Base-by-base conservation (phyloP, 768 basidiomycete species). In the Amanita inopinata region DNA sequence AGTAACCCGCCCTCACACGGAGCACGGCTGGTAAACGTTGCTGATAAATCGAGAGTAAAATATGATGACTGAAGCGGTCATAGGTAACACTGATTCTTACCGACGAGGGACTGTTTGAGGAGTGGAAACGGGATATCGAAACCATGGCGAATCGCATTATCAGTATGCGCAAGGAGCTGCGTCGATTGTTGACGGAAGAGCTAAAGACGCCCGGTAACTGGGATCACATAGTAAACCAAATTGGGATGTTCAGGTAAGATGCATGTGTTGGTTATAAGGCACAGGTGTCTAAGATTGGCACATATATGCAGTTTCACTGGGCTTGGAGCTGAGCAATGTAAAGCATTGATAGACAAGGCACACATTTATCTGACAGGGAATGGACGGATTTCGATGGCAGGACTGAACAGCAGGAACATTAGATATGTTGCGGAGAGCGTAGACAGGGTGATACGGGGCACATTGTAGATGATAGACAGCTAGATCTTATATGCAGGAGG, bases 101-200 rank as follows among this genome's bases (percentile, higher is more conserved):
- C 53, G 69, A 85, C 49, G 52, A 65, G 9, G 69, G 52, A 39
- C 66, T 97, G 55, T 88, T 92, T 55, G 77, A 75, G 51, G 81
- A 90, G 52, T 99, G 96, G 96, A 86, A 83, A 57, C 60, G 59
- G 45, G 93, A 98, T 60, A 88, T 99, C 59, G 67, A 71, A 64
- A 85, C 80, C 54, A 99, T 99, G 96, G 83, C 91, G 3, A 76
- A 77, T 37, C 78, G 92, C 40, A 98, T 99, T 59, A 94, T 93
- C 54, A 68, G 71, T 38, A 97, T 97, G 93, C 78, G 96, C 31
- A 65, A 76, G 48, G 74, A 85, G 64, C 70, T 99, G 51, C 71
- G 78, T 69, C 64, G 73, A 42, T 57, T 86, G 53, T 61, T 96
- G 57, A 83, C 75, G 14, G 71, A 87, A 49, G 80, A 84, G 59